Base-by-base conservation (phyloP, 768 basidiomycete species). In the Termitomyces sp. region DNA sequence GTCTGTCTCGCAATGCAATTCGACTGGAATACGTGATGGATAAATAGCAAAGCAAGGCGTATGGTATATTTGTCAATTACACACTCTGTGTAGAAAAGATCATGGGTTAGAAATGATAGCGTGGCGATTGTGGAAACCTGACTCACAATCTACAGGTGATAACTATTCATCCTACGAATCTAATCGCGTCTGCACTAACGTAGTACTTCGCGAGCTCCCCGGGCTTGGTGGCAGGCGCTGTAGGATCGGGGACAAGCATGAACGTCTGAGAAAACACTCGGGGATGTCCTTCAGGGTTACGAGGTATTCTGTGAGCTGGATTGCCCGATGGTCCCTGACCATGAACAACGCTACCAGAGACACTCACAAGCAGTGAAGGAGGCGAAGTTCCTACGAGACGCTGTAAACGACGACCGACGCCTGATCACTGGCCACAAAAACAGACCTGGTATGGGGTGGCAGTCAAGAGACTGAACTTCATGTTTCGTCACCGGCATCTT, bases 201-300 rank as follows among this genome's bases (percentile, higher is more conserved):
- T 87, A 93, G 67, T 93, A 93, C 67, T 88, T 91, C 9, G 87
- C 87, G 0, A 89, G 81, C 65, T 89, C 88, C 55, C 86, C 89
- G 5, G 80, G 77, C 58, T 84, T 85, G 1, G 78, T 77, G 17
- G 83, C 77, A 3, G 86, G 77, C 31, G 85, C 83, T 43, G 75
- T 77, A 3, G 88, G 75, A 66, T 91, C 89, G 4, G 89, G 89
- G 10, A 86, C 82, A 37, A 94, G 84, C 75, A 94, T 82, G 65
- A 94, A 94, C 6, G 90, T 89, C 69, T 94, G 91, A 17, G 87
- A 86, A 71, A 94, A 94, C 50, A 92, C 89, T 40, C 91, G 82
- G 8, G 91, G 86, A 40, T 91, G 89, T 11, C 83, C 88, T 54
- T 93, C 91, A 17, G 85, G 73, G 19, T 76, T 79, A 64, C 80